Percentiles rank a stretch among this genome's conserved stretches.
These are phyloP conservation scores for Metschnikowia lachancei DNA, from an alignment of 805 yeast species.

Conservation along the genomic window DNA sequence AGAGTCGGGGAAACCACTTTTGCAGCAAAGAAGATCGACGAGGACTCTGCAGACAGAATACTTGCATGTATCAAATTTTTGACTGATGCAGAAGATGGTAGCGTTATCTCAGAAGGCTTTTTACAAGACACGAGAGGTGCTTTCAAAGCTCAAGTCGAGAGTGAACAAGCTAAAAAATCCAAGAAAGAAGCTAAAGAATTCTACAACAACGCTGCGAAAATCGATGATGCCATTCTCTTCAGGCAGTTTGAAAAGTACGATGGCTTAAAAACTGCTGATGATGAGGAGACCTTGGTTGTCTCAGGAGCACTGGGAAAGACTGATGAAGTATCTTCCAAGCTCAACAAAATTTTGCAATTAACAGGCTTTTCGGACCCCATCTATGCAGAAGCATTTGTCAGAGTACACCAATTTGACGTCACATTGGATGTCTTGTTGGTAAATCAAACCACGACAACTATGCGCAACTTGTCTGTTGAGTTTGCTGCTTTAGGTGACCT, in stretches of 20 bases:
- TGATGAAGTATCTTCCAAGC: slow-evolving; percentile 68
- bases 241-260: slow-evolving; percentile 65
- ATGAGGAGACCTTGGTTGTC: slow-evolving; percentile 57
- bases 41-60: slow-evolving; percentile 94
- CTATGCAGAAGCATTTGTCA: slow-evolving; percentile 94
- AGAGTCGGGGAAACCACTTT: slow-evolving; percentile 77
- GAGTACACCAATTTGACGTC: slow-evolving; percentile 95
- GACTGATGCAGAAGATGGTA: slow-evolving; percentile 57
- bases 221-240: slow-evolving; percentile 74
- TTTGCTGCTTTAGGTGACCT: slow-evolving; percentile 95
- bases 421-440: slow-evolving; percentile 90
- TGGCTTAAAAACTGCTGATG: slow-evolving; percentile 27
- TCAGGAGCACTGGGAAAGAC: slow-evolving; percentile 48
- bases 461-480: slow-evolving; percentile 88
- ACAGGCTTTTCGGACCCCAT: slow-evolving; percentile 99
- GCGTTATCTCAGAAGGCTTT: slow-evolving; percentile 63
- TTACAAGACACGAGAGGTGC: slow-evolving; percentile 87
- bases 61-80: slow-evolving; percentile 81
- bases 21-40: slow-evolving; percentile 79
- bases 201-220: slow-evolving; percentile 65
- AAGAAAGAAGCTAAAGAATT: slow-evolving; percentile 54
- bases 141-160: slow-evolving; percentile 64
- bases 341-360: slow-evolving; percentile 84
- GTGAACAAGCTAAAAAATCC: slow-evolving; percentile 57
- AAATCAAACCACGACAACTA: slow-evolving; percentile 88